Evolutionary conservation across 164 flowering plant species (phyloP), one percentile per base, ranked within the genome.

Genomic region (Saururus chinensis): DNA sequence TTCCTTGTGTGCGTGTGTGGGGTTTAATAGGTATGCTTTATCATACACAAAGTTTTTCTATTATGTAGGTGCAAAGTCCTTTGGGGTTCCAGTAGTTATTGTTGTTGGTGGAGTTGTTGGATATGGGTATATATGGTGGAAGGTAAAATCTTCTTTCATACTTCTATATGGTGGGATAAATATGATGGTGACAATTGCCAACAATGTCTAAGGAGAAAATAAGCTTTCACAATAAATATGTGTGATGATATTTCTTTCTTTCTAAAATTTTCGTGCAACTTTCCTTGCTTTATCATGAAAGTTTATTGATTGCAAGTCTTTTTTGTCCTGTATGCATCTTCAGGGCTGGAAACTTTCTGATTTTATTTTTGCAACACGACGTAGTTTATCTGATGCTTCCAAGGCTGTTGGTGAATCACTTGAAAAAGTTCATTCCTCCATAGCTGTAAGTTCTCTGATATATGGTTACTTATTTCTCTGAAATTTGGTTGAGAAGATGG

Each of bases 261-360:
- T 30, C 37, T 30, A 2, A 2, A 30, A 30, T 30, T 30, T 30
- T 30, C 37, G 6, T 30, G 37, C 6, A 30, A 2, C 37, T 30
- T 30, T 30, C 6, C 49, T 12, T 45, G 45, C 17, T 17, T 21
- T 20, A 19, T 4, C 24, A 25, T 35, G 10, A 14, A 23, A 22
- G 48, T 51, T 57, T 19, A 0, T 20, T 64, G 19, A 10, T 11
- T 52, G n/a, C n/a, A 49, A 61, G 24, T 53, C 26, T 51, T 71
- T 60, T 22, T 25, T 22, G 6, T 54, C 13, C 17, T 54, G 14
- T 11, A 48, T 56, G 23, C 57, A 37, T 54, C 75, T 73, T 52
- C 84, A 95, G 99, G 99, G 99, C 10, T 95, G 97, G 99, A 90
- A 81, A 67, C 82, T 95, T 66, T 84, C 96, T 74, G 87, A 84